These are phyloP conservation scores for Calonectria montana DNA, from an alignment of 2,329 filamentous ascomycete genomes.

Conservation along the genomic window DNA sequence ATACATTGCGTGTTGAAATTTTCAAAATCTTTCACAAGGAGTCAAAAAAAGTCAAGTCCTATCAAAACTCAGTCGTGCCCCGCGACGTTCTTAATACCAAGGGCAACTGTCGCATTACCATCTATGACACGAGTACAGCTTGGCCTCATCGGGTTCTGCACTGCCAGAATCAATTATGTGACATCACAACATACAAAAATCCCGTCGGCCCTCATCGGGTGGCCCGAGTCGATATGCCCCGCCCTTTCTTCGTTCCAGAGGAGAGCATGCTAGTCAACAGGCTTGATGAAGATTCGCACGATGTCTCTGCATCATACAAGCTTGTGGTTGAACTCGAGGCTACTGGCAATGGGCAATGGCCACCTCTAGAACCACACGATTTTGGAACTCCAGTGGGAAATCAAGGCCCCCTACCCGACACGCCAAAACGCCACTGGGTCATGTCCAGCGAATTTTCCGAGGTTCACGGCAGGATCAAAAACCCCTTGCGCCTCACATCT, in stretches of 20 bases:
- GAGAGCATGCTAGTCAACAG: slow-evolving; percentile 63
- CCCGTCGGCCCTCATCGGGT: slow-evolving; percentile 58
- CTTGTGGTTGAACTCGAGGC: slow-evolving; percentile 65
- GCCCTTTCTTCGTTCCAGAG: slow-evolving; percentile 64
- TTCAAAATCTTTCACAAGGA: slow-evolving; percentile 64
- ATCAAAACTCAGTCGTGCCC: slow-evolving; percentile 43
- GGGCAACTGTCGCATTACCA: slow-evolving; percentile 52
- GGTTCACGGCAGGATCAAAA: slow-evolving; percentile 56
- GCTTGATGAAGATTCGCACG: slow-evolving; percentile 59
- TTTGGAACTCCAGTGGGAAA: slow-evolving; percentile 42
- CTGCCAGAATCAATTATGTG: slow-evolving; percentile 66
- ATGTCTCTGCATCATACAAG: slow-evolving; percentile 62
- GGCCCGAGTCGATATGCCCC: slow-evolving; percentile 59
- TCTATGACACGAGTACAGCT: slow-evolving; percentile 49
- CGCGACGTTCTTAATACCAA: slow-evolving; percentile 46
- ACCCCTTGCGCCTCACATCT: slow-evolving; percentile 45
- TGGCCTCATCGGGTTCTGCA: slow-evolving; percentile 57
- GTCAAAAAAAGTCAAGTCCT: slow-evolving; percentile 50
- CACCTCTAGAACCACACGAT: slow-evolving; percentile 57
- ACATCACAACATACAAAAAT: slow-evolving; percentile 62
- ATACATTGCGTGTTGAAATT: slow-evolving; percentile 63
- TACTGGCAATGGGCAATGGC: slow-evolving; percentile 62
- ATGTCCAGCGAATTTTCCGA: slow-evolving; percentile 55
- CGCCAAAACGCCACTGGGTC: slow-evolving; percentile 48
- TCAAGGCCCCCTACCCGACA: slow-evolving; percentile 31